Base-by-base conservation (phyloP, 208 protist species). In the Trypanosoma cruzi region DNA sequence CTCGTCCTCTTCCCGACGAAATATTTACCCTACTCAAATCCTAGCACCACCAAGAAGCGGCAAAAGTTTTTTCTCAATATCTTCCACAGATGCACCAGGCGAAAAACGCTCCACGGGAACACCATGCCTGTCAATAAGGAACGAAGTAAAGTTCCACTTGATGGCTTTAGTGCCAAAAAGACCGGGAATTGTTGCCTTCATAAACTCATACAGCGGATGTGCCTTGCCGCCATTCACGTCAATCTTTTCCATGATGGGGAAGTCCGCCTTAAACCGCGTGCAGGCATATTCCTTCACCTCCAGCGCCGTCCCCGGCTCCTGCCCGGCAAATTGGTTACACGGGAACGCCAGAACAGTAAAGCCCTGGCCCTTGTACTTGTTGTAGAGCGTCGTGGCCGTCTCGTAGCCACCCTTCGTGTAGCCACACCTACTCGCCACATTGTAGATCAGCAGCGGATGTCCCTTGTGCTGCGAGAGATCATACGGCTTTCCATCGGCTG, bases 131-230 rank as follows among this genome's bases (percentile, higher is more conserved):
- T 95, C 82, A 61, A 92, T 71, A 37, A 98, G 77, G 68, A 98
- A 98, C 13, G 91, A 96, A 3, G 93, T 96, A 77, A 98, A 98
- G 78, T 98, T 98, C 93, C 94, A 97, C 78, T 96, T 97, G 62
- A 98, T 87, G 2, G 78, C 20, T 18, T 79, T n/a, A n/a, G n/a
- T n/a, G n/a, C n/a, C n/a, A n/a, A n/a, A n/a, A n/a, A n/a, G n/a
- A n/a, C n/a, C n/a, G n/a, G n/a, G n/a, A n/a, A n/a, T n/a, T n/a
- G n/a, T n/a, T n/a, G n/a, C n/a, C n/a, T n/a, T 96, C 63, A 98
- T 68, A 60, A 85, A 97, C 50, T 81, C 64, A 66, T 84, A 98
- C 32, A 97, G 69, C 31, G 93, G 92, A 54, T 85, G 77, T 34
- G 85, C 82, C 29, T 95, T 82, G 8, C 72, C 59, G 46, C 95